phyloP scores from a whole-genome alignment of 2,329 filamentous ascomycete species.

The Mollisiaceae sp. region DNA sequence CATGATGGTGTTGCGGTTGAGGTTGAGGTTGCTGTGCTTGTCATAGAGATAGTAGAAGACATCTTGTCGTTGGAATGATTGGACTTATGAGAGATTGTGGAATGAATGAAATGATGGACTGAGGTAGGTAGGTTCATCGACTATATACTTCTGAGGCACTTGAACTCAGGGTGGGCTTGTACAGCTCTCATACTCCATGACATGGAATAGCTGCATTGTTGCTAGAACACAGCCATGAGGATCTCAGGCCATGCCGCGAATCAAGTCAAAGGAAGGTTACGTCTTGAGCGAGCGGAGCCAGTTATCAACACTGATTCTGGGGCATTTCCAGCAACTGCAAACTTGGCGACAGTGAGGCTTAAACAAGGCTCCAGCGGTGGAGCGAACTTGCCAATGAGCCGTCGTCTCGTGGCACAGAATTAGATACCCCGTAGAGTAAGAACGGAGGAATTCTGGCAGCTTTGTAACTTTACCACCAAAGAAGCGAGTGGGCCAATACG shows the following conservation, averaged over 20 bases:
- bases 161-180: not conserved
- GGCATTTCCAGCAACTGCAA: not conserved
- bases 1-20: slow-evolving; percentile 31
- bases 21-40: slow-evolving; percentile 26
- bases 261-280: not conserved
- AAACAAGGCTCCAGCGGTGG: not conserved
- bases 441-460: not conserved
- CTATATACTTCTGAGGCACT: slow-evolving; percentile 1
- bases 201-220: not conserved
- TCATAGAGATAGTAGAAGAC: slow-evolving; percentile 29
- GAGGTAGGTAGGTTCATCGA: not conserved
- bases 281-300: not conserved
- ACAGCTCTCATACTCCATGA: not conserved
- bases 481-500: slow-evolving; percentile 5
- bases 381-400: slow-evolving; percentile 7
- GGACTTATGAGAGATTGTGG: not conserved
- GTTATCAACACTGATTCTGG: not conserved
- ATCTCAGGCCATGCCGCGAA: not conserved
- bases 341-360: not conserved
- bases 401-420: not conserved
- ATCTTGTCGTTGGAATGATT: slow-evolving; percentile 15
- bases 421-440: not conserved
- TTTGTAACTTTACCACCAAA: not conserved
- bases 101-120: not conserved
- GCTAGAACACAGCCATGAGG: not conserved